Evolutionary conservation across 108 stramenopile species (phyloP).

Genomic region (Skeletonema potamos): DNA sequence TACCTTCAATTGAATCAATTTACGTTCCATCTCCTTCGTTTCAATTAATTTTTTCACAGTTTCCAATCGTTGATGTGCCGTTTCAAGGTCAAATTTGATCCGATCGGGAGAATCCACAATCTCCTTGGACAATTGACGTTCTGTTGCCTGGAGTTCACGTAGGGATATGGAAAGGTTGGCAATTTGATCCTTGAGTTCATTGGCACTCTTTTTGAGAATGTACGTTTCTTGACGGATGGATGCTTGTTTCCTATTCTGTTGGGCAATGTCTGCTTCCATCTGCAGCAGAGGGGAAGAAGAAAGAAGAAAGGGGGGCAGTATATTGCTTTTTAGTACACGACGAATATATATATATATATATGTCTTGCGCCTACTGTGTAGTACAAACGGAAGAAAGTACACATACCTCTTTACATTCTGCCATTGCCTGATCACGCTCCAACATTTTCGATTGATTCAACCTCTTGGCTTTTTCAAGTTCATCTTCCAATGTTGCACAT

Average conservation of each 20-base stretch:
- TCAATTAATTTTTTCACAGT: conserved; percentile 32
- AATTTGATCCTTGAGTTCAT: conserved; percentile 79
- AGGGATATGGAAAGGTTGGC: conserved; percentile 69
- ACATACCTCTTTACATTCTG: conserved; percentile 70
- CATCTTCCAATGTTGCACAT: conserved; percentile 52
- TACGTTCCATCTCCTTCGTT: conserved; percentile 50
- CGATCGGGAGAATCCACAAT: conserved; percentile 78
- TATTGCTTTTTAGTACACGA: no score
- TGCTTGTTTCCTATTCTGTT: conserved; percentile 79
- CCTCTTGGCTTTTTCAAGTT: conserved; percentile 39
- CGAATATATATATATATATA: no score
- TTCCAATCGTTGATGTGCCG: conserved; percentile 39
- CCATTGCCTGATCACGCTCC: conserved; percentile 60
- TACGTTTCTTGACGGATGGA: conserved; percentile 76
- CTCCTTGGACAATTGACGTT: conserved; percentile 60
- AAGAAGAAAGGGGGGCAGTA: no score
- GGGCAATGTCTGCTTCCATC: conserved; percentile 79
- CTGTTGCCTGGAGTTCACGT: conserved; percentile 69
- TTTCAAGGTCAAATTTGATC: conserved; percentile 30
- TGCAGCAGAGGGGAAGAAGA: background rate
- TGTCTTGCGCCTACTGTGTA: no score
- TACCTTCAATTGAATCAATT: conserved; percentile 27
- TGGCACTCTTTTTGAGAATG: conserved; percentile 74
- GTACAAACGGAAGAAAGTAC: background rate
- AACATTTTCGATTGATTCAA: conserved; percentile 44